phyloP scores from a whole-genome alignment of 495 filamentous ascomycete genomes.

The Penicillium tannophilum region DNA sequence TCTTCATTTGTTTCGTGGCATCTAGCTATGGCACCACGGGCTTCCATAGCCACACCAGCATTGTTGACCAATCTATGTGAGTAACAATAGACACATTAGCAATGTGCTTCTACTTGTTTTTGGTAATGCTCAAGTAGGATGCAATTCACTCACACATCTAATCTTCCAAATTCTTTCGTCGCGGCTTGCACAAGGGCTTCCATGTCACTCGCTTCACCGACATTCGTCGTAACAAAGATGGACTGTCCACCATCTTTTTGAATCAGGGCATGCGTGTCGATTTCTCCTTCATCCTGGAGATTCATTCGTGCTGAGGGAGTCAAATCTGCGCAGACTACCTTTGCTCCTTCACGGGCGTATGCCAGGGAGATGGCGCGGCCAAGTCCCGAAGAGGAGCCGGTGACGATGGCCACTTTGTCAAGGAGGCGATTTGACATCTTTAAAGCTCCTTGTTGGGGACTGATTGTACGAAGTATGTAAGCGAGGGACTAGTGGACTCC shows the following conservation, averaged over 20 bases:
- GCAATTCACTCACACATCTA: conserved; percentile 47
- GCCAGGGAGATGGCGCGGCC: conserved; percentile 49
- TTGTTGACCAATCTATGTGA: conserved; percentile 53
- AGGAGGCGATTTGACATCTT: conserved; percentile 11
- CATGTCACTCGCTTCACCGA: conserved; percentile 40
- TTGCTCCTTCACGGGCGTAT: conserved; percentile 47
- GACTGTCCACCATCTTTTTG: conserved; percentile 37
- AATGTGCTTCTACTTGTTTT: not conserved
- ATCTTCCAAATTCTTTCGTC: conserved; percentile 42
- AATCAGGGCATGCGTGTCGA: conserved; percentile 47
- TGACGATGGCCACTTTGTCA: conserved; percentile 49
- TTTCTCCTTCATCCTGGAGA: conserved; percentile 28
- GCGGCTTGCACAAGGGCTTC: conserved; percentile 38
- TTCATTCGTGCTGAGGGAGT: conserved; percentile 27
- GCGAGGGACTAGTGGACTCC: not conserved
- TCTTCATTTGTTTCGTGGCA: conserved; percentile 44
- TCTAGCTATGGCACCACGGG: conserved; percentile 15
- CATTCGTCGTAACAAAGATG: conserved; percentile 51
- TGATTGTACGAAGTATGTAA: not conserved
- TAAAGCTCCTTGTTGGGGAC: not conserved
- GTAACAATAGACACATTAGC: not conserved
- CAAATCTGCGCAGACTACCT: conserved; percentile 52
- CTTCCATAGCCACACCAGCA: conserved; percentile 46
- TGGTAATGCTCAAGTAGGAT: no score
- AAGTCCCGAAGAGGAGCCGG: conserved; percentile 50